Evolutionary conservation across 2,329 filamentous ascomycete genomes (phyloP), one percentile per base, ranked within the genome.

Genomic region (Dactylellina drechsleri): DNA sequence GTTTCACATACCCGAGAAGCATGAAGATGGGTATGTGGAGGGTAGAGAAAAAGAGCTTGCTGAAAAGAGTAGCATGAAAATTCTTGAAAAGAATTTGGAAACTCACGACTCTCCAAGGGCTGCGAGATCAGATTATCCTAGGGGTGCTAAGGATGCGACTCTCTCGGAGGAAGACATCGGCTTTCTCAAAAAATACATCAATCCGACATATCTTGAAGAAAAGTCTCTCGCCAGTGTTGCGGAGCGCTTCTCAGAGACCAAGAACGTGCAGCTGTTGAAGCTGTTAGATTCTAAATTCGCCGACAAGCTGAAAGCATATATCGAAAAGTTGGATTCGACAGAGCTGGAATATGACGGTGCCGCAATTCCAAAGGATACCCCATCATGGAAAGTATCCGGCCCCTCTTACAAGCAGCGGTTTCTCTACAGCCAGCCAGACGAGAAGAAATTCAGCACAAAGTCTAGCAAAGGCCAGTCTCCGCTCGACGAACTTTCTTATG

Each of bases 331-430:
- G 78, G 90, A 93, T 79, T 83, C 83, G 66, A 81, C 84, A 40
- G 76, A 78, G 8, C 80, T 81, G 26, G 70, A 72, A 43, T 74
- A 74, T 43, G 70, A 74, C 16, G 70, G 70, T 23, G 70, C 70
- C 4, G 62, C 61, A 8, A 67, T 81, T 26, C 78, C 80, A 18
- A 53, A 61, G 10, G 80, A 83, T 0, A 81, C 83, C 15, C 81
- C 83, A 15, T 87, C 86, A 53, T 95, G 92, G 91, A 87, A 86
- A 75, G 90, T 96, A 7, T 92, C 95, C 5, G 87, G 88, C 36
- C 95, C 95, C 45, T 95, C 95, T 0, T 93, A 99, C 83, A 99
- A 99, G 84, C 93, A 97, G 81, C 91, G 93, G 13, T 99, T 91
- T 81, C 85, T 97, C 1, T 99, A 95, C 82, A 87, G 92, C 73